Evolutionary conservation across 345 rosid genomes (phyloP), one percentile per base, ranked within the genome.

Genomic region (Euphorbia tirucalli): DNA sequence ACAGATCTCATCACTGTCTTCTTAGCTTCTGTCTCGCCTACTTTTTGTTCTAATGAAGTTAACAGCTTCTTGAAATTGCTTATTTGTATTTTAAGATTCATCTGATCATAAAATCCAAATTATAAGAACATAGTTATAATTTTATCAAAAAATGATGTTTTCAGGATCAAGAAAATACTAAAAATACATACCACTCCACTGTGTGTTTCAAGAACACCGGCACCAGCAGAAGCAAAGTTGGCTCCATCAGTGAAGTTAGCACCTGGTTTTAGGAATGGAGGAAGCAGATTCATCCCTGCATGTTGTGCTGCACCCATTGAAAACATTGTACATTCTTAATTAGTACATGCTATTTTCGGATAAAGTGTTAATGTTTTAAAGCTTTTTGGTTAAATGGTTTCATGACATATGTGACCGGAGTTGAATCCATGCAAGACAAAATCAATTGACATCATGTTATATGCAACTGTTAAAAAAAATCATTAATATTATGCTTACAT

Each of bases 141-240:
- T n/a, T n/a, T n/a, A n/a, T n/a, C n/a, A n/a, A n/a, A n/a, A n/a
- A n/a, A n/a, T n/a, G n/a, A n/a, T n/a, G n/a, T n/a, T n/a, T n/a
- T n/a, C n/a, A n/a, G n/a, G n/a, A n/a, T n/a, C n/a, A n/a, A n/a
- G n/a, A n/a, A n/a, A n/a, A n/a, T n/a, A n/a, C n/a, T n/a, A n/a
- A n/a, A n/a, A n/a, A n/a, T n/a, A n/a, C 35, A 13, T 60, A 74
- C 77, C 59, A 37, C 35, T 31, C 64, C 32, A 35, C 49, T 6
- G 27, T 8, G 30, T 0, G 2, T 24, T 35, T 18, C 68, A 37
- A 68, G 78, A 68, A 68, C 73, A 19, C 68, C 56, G 19, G 31
- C 68, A 24, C 73, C 78, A 49, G 68, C 78, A 4, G 78, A 74
- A 61, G 78, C 78, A 74, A 74, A 74, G 55, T 68, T 74, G 19